These are phyloP conservation scores for Termitomyces sp. DNA, from an alignment of 768 basidiomycete genomes.

Conservation along the genomic window DNA sequence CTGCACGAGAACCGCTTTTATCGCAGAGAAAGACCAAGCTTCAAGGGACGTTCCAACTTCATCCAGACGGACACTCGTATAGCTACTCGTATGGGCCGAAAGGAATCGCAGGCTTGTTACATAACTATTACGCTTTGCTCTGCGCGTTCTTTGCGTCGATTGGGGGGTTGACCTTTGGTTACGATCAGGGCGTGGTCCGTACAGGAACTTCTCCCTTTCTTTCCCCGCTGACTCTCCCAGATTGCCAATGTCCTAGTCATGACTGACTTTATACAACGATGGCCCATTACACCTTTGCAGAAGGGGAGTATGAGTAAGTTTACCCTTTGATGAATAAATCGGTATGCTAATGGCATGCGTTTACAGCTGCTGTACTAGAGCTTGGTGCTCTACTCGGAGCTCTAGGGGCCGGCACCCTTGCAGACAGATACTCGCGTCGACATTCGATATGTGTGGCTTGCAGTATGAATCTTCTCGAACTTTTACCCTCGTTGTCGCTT, in stretches of 20 bases:
- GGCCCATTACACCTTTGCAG: slow-evolving; percentile 68
- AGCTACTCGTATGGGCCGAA: slow-evolving; percentile 69
- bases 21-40: slow-evolving; percentile 1
- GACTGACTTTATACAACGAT: slow-evolving; percentile 62
- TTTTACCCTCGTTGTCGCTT: neutral
- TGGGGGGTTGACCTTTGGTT: slow-evolving; percentile 75
- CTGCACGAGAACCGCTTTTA: slow-evolving; percentile 7
- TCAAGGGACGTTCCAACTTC: slow-evolving; percentile 27
- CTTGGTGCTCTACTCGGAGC: slow-evolving; percentile 78
- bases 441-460: slow-evolving; percentile 65
- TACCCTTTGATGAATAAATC: neutral
- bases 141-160: slow-evolving; percentile 75
- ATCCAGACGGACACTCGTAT: slow-evolving; percentile 37
- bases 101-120: slow-evolving; percentile 58
- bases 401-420: slow-evolving; percentile 56
- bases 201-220: neutral
- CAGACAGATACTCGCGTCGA: slow-evolving; percentile 63
- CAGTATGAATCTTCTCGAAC: slow-evolving; percentile 32
- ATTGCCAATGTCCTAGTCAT: slow-evolving; percentile 85
- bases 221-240: slow-evolving; percentile 16
- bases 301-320: slow-evolving; percentile 72
- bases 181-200: slow-evolving; percentile 72
- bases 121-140: slow-evolving; percentile 58
- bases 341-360: neutral
- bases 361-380: slow-evolving; percentile 70